Evolutionary conservation across 306 rosid genomes (phyloP).

Genomic region (Notholithocarpus densiflorus): DNA sequence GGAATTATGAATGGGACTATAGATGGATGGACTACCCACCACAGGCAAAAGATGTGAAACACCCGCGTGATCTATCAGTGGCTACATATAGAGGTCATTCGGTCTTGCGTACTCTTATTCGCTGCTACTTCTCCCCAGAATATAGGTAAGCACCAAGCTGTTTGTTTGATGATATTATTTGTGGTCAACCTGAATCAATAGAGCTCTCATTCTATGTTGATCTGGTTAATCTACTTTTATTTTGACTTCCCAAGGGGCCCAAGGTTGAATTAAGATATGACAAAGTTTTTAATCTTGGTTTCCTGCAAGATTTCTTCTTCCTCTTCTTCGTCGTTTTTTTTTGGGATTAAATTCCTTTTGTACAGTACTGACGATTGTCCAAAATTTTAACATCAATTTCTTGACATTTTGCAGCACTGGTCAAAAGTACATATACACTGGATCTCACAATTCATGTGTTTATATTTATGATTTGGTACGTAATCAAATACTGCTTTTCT

Average conservation of each 20-base stretch:
- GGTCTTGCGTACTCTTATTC: slow-evolving; percentile 77
- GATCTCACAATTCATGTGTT: slow-evolving; percentile 68
- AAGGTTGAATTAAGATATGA: background rate
- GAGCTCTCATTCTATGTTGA: background rate
- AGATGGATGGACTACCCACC: slow-evolving; percentile 90
- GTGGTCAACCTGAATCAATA: background rate
- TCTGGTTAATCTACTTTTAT: background rate
- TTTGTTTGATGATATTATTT: background rate
- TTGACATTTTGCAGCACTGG: slow-evolving; percentile 79
- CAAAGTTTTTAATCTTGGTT: background rate
- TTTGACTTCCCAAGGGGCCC: background rate
- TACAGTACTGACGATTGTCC: background rate
- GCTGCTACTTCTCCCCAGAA: slow-evolving; percentile 85
- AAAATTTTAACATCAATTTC: background rate
- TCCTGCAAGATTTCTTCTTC: background rate
- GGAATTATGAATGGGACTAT: slow-evolving; percentile 75
- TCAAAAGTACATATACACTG: slow-evolving; percentile 91
- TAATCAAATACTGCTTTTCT: background rate
- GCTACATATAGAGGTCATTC: slow-evolving; percentile 86
- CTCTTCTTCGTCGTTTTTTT: background rate
- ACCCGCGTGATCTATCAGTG: slow-evolving; percentile 67
- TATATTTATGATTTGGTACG: slow-evolving; percentile 91
- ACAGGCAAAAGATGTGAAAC: slow-evolving; percentile 50
- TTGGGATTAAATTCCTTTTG: no score
- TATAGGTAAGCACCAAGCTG: slow-evolving; percentile 46